Evolutionary conservation across 768 basidiomycete species (phyloP).

Genomic region (Amanita pseudoporphyria): DNA sequence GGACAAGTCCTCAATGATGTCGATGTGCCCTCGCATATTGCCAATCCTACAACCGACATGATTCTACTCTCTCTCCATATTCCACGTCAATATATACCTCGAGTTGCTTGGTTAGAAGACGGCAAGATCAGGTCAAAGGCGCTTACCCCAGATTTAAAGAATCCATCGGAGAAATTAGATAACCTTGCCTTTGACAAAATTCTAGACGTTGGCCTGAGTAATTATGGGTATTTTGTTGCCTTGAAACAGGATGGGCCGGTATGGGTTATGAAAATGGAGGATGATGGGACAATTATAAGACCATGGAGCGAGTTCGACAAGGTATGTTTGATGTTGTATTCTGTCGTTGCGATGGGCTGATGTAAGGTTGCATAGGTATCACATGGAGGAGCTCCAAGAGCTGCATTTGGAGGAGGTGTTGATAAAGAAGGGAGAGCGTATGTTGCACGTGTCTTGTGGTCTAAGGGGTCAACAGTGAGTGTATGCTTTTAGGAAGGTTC

Average conservation of each 20-base stretch:
- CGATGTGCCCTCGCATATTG: constrained; percentile 44
- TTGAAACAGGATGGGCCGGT: constrained; percentile 45
- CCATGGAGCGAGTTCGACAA: background rate
- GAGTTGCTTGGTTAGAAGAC: constrained; percentile 48
- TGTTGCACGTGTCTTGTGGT: constrained; percentile 62
- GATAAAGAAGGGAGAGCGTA: constrained; percentile 41
- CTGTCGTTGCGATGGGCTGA: background rate
- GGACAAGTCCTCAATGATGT: constrained; percentile 40
- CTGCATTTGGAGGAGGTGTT: constrained; percentile 49
- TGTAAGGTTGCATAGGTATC: constrained; percentile 22
- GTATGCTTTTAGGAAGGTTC: background rate
- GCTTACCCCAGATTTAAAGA: constrained; percentile 11
- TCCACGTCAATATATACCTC: constrained; percentile 14
- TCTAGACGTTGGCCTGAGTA: constrained; percentile 50
- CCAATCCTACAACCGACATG: constrained; percentile 23
- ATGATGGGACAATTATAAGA: constrained; percentile 22
- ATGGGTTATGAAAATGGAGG: constrained; percentile 41
- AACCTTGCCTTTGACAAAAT: constrained; percentile 35
- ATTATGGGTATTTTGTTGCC: constrained; percentile 52
- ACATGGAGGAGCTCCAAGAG: constrained; percentile 31
- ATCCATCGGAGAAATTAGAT: background rate
- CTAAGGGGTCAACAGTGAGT: constrained; percentile 41
- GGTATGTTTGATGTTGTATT: background rate
- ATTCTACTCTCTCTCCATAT: constrained; percentile 17
- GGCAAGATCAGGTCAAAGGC: constrained; percentile 37